A percentile compares a stretch with the other conserved stretches of the same genome.
Evolutionary conservation across 2,329 filamentous ascomycete genomes (phyloP).

Genomic region (Diaporthe amygdali): DNA sequence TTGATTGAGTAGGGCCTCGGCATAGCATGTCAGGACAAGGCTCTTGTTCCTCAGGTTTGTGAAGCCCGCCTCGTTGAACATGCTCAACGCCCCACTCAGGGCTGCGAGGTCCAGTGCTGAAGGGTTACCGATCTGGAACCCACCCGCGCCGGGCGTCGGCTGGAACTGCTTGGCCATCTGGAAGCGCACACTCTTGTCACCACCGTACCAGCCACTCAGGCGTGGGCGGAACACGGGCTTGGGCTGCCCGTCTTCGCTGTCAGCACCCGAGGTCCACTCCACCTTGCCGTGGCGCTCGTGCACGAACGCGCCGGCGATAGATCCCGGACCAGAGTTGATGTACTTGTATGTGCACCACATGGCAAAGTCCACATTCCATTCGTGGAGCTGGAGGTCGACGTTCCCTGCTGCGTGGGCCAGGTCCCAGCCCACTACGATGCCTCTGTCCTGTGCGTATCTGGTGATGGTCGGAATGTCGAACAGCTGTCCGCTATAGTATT

Average conservation of each 20-base stretch:
- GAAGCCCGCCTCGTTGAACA: conserved; percentile 78
- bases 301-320: conserved; percentile 81
- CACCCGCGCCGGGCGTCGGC: conserved; percentile 77
- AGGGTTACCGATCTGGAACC: conserved; percentile 87
- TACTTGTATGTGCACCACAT: conserved; percentile 97
- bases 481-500: conserved; percentile 90
- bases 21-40: conserved; percentile 74
- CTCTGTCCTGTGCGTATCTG: conserved; percentile 71
- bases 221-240: conserved; percentile 63
- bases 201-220: conserved; percentile 87
- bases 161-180: conserved; percentile 82
- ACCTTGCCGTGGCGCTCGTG: conserved; percentile 75
- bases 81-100: conserved; percentile 73
- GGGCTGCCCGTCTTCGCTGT: conserved; percentile 41
- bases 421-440: conserved; percentile 84
- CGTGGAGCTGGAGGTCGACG: conserved; percentile 77
- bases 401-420: conserved; percentile 88
- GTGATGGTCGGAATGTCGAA: conserved; percentile 86
- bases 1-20: conserved; percentile 68
- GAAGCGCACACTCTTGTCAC: conserved; percentile 77
- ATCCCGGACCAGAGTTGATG: conserved; percentile 83
- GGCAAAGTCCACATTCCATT: conserved; percentile 91
- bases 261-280: conserved; percentile 45
- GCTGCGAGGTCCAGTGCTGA: conserved; percentile 78
- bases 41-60: conserved; percentile 72